phyloP scores from a whole-genome alignment of 2,329 filamentous ascomycete species.

The Aureobasidium vineae region DNA sequence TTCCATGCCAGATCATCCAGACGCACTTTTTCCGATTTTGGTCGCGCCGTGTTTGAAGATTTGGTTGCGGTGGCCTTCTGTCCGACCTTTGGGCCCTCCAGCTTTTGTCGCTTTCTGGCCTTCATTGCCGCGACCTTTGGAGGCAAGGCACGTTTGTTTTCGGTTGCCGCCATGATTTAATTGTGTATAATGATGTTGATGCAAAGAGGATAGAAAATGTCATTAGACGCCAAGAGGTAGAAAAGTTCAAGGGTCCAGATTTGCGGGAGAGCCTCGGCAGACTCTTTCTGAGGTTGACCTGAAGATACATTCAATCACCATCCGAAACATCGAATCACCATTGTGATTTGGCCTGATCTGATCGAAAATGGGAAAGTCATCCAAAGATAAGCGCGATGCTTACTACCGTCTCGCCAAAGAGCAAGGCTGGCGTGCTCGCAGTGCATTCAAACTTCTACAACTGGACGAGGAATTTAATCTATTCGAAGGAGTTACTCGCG shows the following conservation, averaged over 20 bases:
- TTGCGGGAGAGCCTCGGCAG: conserved; percentile 19
- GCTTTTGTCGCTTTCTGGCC: conserved; percentile 46
- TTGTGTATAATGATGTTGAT: conserved; percentile 3
- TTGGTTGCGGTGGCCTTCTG: conserved; percentile 26
- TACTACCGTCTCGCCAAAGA: conserved; percentile 98
- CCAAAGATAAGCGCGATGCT: conserved; percentile 96
- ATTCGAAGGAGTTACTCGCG: conserved; percentile 83
- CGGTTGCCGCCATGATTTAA: conserved; percentile 22
- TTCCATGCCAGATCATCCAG: conserved; percentile 61
- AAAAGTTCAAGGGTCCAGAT: conserved; percentile 26
- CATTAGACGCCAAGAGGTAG: conserved; percentile 4
- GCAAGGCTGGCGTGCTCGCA: conserved; percentile 95
- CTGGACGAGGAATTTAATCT: conserved; percentile 95
- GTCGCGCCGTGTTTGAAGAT: conserved; percentile 18
- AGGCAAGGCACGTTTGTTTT: conserved; percentile 41
- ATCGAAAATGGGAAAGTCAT: conserved; percentile 63
- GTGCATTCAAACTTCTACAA: conserved; percentile 95
- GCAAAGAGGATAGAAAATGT: conserved; percentile 12
- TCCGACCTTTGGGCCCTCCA: conserved; percentile 32
- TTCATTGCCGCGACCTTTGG: conserved; percentile 44
- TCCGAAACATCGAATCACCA: neutral
- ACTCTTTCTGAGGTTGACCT: neutral
- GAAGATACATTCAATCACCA: neutral
- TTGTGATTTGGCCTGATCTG: neutral
- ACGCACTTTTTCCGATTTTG: conserved; percentile 36